Evolutionary conservation across 1,284 basidiomycete genomes (phyloP), one percentile per base, ranked within the genome.

Genomic region (Amylostereum chailletii): DNA sequence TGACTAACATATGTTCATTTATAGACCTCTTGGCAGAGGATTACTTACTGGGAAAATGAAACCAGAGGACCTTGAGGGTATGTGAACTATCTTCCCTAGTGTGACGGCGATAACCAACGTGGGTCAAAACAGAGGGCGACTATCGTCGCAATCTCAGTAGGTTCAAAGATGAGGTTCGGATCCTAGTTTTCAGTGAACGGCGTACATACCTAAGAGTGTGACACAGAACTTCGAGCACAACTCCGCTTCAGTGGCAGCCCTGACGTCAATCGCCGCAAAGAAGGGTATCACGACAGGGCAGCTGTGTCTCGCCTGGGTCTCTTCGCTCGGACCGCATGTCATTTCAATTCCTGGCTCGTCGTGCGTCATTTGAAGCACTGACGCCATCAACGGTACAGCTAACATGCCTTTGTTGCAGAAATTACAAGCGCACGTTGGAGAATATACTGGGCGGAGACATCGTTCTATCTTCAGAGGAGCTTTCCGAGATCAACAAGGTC

Each of bases 241-340:
- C 63, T 59, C 79, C 50, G 64, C 70, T 36, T 65, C 86, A 11
- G 79, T 81, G 2, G 69, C 79, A 11, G 60, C 59, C 10, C 58
- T 80, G 37, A 58, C 69, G 34, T 62, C 55, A 8, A 64, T 83
- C 34, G 78, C 79, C 0, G 58, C 63, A 42, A 69, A 67, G 60
- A 79, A 76, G 62, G 69, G 68, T 0, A 60, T 78, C 31, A 77
- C 77, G 0, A 63, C 76, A 0, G 74, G 75, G 0, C 82, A 86
- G 61, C 65, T 87, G 8, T 70, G 72, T 36, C 67, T 87, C 36
- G 81, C 83, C 0, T 87, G 81, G 80, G 70, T 84, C 6, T 60
- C 66, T 29, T 61, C 67, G 2, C 68, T 74, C 42, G 74, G 71
- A 10, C 61, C 63, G 27, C 73, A 75, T 46, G 66, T 76, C 40